Evolutionary conservation across 148 eudicot species (phyloP), one percentile per base, ranked within the genome.

Genomic region (Dianthus caryophyllus): DNA sequence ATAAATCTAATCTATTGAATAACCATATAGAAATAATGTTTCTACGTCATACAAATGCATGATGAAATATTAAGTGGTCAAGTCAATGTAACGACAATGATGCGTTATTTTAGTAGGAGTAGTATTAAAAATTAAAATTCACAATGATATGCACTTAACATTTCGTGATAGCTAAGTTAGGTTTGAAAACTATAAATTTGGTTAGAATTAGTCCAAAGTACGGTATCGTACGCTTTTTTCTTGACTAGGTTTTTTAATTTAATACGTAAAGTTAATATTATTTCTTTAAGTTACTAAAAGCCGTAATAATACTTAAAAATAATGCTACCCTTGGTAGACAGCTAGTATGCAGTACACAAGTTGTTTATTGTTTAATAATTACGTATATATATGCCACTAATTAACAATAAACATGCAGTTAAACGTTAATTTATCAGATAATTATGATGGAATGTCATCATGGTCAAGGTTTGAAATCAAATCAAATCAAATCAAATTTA

Each of bases 171-270:
- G 21, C 9, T 36, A 39, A 71, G 67, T 38, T 11, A 62, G 27
- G 29, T 26, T 6, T 0, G 30, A 58, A 44, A 55, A 26, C 30
- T 17, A 16, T 5, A 26, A 17, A 51, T 24, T 71, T 51, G 52
- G 67, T 51, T 18, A 62, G 43, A 52, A 11, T 14, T 62, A 53
- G 41, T 61, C 12, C 13, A 38, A 17, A 51, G 74, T 71, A 71
- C 74, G 74, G 67, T 4, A 22, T 57, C 67, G 74, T 71, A 71
- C 74, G 61, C 60, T 41, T 5, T 33, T 36, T 43, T 20, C 1
- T 66, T 20, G 49, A 18, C 44, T 54, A 26, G 59, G 25, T 54
- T 15, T 56, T 26, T 56, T 9, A 14, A 2, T 56, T 25, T 13
- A 0, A 17, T 2, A 39, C 38, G 27, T 21, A 38, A 61, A 61